Base-by-base conservation (phyloP, 2,329 filamentous ascomycete genomes). In the Ophiostoma novo-ulmi region DNA sequence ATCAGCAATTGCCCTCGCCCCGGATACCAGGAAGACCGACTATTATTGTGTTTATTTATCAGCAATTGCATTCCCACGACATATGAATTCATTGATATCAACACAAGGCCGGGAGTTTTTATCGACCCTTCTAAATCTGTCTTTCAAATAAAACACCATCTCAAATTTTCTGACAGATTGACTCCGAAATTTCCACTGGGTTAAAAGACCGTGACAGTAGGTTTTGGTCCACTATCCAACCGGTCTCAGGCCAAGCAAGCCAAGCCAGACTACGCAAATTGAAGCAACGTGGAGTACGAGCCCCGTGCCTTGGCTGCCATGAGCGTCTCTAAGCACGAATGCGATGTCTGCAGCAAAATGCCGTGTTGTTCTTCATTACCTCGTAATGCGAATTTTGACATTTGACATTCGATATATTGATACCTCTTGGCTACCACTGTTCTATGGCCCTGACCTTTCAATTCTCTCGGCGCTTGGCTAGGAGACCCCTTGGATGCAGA, bases 391-490 rank as follows among this genome's bases (percentile, higher is more conserved):
- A 11, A 65, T 22, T 65, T 65, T 48, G 44, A 20, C 17, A 7
- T 48, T 48, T 48, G 44, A 7, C 44, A 8, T 7, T 48, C 1
- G 31, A 36, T n/a, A 36, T 65, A 65, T 20, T 20, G 61, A 64
- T 36, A 65, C 17, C 63, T 65, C 63, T 65, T 65, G 63, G 63
- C 63, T 41, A 22, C 63, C 35, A 65, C 63, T 39, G 17, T n/a
- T 65, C 63, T 22, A 14, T 65, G 35, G 35, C 63, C 63, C 36
- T 39, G 36, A 65, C 35, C 63, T 65, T 64, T 14, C 31, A 35
- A 65, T 41, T 65, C n/a, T 65, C 63, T 65, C 63, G 63, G 63
- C 63, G 63, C 63, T 65, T 65, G 63, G 63, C 63, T n/a, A 39
- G 13, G 63, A 39, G 20, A 5, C 63, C 63, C 17, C 20, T 31